phyloP scores from a whole-genome alignment of 768 basidiomycete species.

The Boletales sp. region DNA sequence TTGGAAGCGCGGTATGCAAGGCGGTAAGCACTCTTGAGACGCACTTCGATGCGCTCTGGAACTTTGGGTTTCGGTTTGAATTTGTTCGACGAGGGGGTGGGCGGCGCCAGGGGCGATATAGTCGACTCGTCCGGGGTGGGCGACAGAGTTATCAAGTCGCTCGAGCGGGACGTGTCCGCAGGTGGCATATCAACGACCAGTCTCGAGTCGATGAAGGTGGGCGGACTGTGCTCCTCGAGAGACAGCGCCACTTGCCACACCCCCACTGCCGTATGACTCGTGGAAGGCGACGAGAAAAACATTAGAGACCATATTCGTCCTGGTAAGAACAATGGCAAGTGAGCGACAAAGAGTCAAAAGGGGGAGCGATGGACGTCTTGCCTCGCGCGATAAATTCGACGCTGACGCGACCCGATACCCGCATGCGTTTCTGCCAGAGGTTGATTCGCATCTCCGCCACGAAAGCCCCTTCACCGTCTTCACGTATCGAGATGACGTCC shows the following conservation, averaged over 20 bases:
- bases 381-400: constrained; percentile 68
- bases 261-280: constrained; percentile 5
- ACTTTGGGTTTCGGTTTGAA: constrained; percentile 7
- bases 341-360: background rate
- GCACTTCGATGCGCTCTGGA: constrained; percentile 20
- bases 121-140: background rate
- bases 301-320: constrained; percentile 28
- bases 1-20: constrained; percentile 25
- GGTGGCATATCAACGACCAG: constrained; percentile 41
- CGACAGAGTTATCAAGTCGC: constrained; percentile 9
- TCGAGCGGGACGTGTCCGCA: background rate
- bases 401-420: constrained; percentile 48
- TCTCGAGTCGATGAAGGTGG: constrained; percentile 54
- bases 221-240: constrained; percentile 53
- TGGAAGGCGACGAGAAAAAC: constrained; percentile 17
- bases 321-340: background rate
- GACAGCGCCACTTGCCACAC: constrained; percentile 46
- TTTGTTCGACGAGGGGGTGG: background rate
- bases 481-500: constrained; percentile 55
- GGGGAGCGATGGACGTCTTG: constrained; percentile 5
- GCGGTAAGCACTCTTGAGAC: constrained; percentile 24
- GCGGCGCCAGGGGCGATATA: background rate
- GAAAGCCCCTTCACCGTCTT: constrained; percentile 52
- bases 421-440: constrained; percentile 71
- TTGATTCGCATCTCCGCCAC: constrained; percentile 41